Percentiles rank a stretch among this genome's conserved stretches.
phyloP scores from a whole-genome alignment of 1,284 basidiomycete species.

The Fomitopsis palustris region DNA sequence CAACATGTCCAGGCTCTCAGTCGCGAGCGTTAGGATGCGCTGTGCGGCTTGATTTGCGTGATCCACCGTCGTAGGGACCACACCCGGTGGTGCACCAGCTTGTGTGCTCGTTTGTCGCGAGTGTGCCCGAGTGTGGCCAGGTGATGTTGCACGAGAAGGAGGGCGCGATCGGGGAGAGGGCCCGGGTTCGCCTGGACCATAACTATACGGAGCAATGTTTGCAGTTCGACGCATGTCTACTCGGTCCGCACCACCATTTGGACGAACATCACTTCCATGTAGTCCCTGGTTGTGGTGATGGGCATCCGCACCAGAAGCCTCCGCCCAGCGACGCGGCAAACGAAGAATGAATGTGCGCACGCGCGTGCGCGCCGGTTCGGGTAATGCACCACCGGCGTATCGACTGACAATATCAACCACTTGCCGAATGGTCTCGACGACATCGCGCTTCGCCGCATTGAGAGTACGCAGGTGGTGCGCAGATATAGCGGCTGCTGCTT shows the following conservation, averaged over 20 bases:
- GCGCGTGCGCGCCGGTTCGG: conserved; percentile 75
- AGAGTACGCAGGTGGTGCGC: conserved; percentile 63
- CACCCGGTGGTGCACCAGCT: conserved; percentile 1
- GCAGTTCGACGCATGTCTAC: conserved; percentile 15
- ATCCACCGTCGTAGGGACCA: conserved; percentile 42
- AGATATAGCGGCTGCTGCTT: conserved; percentile 38
- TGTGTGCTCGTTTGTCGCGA: conserved; percentile 24
- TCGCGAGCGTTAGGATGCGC: conserved; percentile 79
- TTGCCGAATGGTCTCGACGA: conserved; percentile 83
- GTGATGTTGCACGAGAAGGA: conserved; percentile 29
- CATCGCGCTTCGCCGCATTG: conserved; percentile 72
- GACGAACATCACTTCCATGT: background rate
- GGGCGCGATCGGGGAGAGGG: conserved; percentile 30
- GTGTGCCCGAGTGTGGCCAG: conserved; percentile 18
- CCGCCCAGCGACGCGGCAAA: conserved; percentile 79
- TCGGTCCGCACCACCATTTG: conserved; percentile 9
- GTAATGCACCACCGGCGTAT: conserved; percentile 82
- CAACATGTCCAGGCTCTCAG: conserved; percentile 91
- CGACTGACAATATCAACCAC: conserved; percentile 87
- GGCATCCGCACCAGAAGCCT: conserved; percentile 19
- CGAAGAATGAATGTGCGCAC: conserved; percentile 82
- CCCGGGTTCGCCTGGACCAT: conserved; percentile 25
- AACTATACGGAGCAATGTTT: conserved; percentile 25
- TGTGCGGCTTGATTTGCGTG: conserved; percentile 73
- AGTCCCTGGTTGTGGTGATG: conserved; percentile 2